A percentile compares a stretch with the other conserved stretches of the same genome.
phyloP scores from a whole-genome alignment of 257 asterid species.

The Asclepias syriaca region DNA sequence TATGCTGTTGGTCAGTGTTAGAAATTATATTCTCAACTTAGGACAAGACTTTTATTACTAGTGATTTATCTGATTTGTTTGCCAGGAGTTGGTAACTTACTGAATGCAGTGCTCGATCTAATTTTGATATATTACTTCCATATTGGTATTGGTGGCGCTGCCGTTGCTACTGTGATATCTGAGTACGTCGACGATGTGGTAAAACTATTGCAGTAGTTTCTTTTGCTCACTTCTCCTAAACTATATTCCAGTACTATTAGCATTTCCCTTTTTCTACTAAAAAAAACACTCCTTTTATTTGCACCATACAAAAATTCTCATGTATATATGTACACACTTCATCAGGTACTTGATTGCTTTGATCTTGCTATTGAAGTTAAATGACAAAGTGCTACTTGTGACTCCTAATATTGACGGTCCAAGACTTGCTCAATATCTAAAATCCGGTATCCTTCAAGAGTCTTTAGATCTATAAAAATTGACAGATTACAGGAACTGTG shows the following conservation, averaged over 20 bases:
- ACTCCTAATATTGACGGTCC: conserved; percentile 57
- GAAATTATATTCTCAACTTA: not conserved
- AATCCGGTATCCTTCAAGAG: conserved; percentile 52
- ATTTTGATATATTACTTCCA: conserved; percentile 59
- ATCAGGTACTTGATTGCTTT: conserved; percentile 74
- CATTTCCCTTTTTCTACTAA: not conserved
- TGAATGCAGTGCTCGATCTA: conserved; percentile 70
- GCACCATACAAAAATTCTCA: conserved; percentile 3
- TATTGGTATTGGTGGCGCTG: conserved; percentile 87
- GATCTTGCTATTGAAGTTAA: conserved; percentile 80
- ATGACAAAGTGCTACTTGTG: conserved; percentile 54
- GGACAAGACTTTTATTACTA: not conserved
- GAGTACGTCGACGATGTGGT: conserved; percentile 94
- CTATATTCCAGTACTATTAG: not conserved
- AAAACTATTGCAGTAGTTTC: conserved; percentile 44
- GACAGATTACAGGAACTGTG: too few species aligned
- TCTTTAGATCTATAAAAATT: not conserved
- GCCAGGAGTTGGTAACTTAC: conserved; percentile 80
- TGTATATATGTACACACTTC: too few species aligned
- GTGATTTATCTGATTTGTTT: conserved; percentile 19
- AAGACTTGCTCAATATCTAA: conserved; percentile 65
- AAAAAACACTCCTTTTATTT: not conserved
- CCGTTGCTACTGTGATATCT: conserved; percentile 86
- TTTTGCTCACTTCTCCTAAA: conserved; percentile 17
- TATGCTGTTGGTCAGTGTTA: conserved; percentile 73